Evolutionary conservation across 2,329 filamentous ascomycete genomes (phyloP).

Genomic region (Curvularia sp.): DNA sequence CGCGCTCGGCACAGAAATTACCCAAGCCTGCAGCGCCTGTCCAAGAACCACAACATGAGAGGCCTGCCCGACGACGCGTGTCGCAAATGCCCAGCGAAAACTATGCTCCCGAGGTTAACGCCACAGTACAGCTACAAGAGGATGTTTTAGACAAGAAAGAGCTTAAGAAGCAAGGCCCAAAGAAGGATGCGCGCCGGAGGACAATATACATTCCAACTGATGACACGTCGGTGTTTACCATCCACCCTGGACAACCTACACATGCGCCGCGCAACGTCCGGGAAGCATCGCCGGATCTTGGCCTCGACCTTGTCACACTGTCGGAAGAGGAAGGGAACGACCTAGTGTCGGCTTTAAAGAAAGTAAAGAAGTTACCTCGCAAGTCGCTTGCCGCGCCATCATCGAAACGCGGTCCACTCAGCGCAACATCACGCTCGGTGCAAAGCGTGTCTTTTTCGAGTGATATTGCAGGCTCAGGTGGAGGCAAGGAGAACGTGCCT

Average conservation of each 20-base stretch:
- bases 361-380: conserved; percentile 44
- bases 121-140: conserved; percentile 42
- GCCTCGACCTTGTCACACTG: conserved; percentile 48
- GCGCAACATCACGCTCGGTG: conserved; percentile 47
- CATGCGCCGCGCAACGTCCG: conserved; percentile 36
- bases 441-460: conserved; percentile 53
- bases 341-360: conserved; percentile 40
- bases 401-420: conserved; percentile 58
- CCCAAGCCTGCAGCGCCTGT: conserved; percentile 31
- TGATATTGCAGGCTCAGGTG: conserved; percentile 61
- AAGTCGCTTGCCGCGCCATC: conserved; percentile 56
- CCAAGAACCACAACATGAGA: conserved; percentile 31
- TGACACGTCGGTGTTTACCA: conserved; percentile 60
- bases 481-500: conserved; percentile 69
- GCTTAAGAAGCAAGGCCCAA: conserved; percentile 38
- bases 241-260: conserved; percentile 56
- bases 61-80: conserved; percentile 46
- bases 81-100: conserved; percentile 44
- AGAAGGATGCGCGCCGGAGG: conserved; percentile 54
- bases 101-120: conserved; percentile 32
- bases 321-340: conserved; percentile 49
- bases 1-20: conserved; percentile 48
- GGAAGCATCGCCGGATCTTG: conserved; percentile 47
- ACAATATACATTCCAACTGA: conserved; percentile 61
- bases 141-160: conserved; percentile 42